A percentile compares a stretch with the other conserved stretches of the same genome.
phyloP scores from a whole-genome alignment of 495 filamentous ascomycete genomes.

The Cairneyella variabilis region DNA sequence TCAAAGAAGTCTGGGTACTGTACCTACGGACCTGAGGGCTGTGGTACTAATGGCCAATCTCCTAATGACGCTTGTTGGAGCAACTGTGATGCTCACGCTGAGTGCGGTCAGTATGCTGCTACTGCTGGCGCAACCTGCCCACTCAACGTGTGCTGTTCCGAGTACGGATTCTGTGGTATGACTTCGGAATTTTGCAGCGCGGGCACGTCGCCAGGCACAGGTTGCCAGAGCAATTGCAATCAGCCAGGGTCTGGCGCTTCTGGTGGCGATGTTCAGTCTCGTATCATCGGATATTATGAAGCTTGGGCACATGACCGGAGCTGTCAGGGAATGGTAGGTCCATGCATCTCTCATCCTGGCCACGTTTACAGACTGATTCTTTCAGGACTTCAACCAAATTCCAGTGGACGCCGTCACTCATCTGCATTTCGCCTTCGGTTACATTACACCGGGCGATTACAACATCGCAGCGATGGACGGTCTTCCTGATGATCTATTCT shows the following conservation, averaged over 20 bases:
- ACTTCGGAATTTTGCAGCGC: not conserved
- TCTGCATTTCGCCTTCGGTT: slow-evolving; percentile 26
- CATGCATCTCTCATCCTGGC: no score
- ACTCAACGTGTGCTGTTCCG: slow-evolving; percentile 9
- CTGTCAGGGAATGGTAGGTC: no score
- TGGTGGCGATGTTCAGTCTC: not conserved
- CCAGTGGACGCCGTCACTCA: not conserved
- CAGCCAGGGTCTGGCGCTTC: not conserved
- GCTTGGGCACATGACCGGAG: not conserved
- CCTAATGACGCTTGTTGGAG: no score
- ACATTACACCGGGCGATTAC: not conserved
- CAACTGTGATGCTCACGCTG: slow-evolving; percentile 2
- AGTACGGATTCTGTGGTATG: slow-evolving; percentile 10
- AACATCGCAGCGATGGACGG: slow-evolving; percentile 4
- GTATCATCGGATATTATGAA: not conserved
- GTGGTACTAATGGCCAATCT: no score
- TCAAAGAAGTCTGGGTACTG: not conserved
- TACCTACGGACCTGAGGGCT: no score
- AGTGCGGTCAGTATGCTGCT: slow-evolving; percentile 4
- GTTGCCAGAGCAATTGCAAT: not conserved
- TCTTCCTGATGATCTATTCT: not conserved
- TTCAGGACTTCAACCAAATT: slow-evolving; percentile 27
- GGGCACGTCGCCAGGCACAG: not conserved
- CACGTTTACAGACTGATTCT: no score
- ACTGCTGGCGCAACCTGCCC: not conserved